Conservation (phyloP, 2,329 filamentous ascomycete genomes). For the Epichloe elymi region DNA sequence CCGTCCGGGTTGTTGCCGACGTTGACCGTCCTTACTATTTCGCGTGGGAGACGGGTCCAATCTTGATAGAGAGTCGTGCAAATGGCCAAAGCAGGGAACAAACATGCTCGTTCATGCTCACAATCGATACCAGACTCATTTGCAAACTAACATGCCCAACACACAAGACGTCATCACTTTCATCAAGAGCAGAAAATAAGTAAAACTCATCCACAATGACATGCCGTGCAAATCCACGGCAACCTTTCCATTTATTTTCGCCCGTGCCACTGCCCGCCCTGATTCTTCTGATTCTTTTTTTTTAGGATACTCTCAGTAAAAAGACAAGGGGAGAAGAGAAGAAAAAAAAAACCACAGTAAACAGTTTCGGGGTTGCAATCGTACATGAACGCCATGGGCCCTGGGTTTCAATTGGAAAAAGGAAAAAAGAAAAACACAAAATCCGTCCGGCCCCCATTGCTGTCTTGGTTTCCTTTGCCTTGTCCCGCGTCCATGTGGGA, state of each 20-base stretch:
- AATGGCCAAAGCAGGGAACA: too few relatives aligned
- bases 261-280: conserved; percentile 14
- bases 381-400: conserved; percentile 21
- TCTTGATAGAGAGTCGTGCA: too few relatives aligned
- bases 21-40: too few relatives aligned
- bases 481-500: not conserved
- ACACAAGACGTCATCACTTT: not conserved
- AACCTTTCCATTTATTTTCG: conserved; percentile 10
- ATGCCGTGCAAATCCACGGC: conserved; percentile 6
- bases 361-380: conserved; percentile 16
- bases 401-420: conserved; percentile 1
- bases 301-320: conserved; percentile 19
- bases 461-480: conserved; percentile 4
- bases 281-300: conserved; percentile 11
- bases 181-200: not conserved
- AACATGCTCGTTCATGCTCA: too few relatives aligned
- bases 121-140: too few relatives aligned
- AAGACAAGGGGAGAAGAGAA: conserved; percentile 9
- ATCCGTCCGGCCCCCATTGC: conserved; percentile 5
- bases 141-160: too few relatives aligned
- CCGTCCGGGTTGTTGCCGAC: too few relatives aligned
- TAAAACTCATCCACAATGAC: not conserved
- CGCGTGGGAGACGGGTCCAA: too few relatives aligned
- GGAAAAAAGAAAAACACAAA: conserved; percentile 1
- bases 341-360: conserved; percentile 9